A percentile compares a stretch with the other conserved stretches of the same genome.
Conservation (phyloP, 129 eudicot species). For the Silybum marianum region DNA sequence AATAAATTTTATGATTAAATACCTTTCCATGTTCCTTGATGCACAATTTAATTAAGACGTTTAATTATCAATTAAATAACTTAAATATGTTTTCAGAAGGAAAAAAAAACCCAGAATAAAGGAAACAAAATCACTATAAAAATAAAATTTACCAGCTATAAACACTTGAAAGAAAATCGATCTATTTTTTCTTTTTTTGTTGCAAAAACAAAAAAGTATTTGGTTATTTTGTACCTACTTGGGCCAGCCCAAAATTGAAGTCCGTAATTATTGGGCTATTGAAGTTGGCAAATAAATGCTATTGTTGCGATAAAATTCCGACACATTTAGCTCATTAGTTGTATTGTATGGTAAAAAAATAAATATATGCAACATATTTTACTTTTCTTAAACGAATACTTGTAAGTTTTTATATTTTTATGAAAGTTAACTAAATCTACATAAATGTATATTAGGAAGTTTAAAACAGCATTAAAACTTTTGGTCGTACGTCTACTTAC, state of each 20-base stretch:
- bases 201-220: background rate
- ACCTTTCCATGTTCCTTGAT: background rate
- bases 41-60: background rate
- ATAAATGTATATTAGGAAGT: background rate
- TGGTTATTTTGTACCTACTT: background rate
- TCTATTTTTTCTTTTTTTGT: too few relatives aligned
- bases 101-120: too few relatives aligned
- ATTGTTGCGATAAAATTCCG: too few relatives aligned
- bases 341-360: too few relatives aligned
- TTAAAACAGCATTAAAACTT: background rate
- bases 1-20: background rate
- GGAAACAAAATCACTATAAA: too few relatives aligned
- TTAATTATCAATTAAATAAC: background rate
- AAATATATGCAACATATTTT: too few relatives aligned
- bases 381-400: background rate
- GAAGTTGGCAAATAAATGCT: background rate
- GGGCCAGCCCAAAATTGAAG: slow-evolving; percentile 29
- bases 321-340: too few relatives aligned
- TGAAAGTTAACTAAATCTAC: background rate
- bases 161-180: background rate
- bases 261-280: slow-evolving; percentile 24
- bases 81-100: too few relatives aligned
- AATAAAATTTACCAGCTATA: too few relatives aligned
- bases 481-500: background rate
- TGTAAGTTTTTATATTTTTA: background rate